Evolutionary conservation across 2,329 filamentous ascomycete genomes (phyloP), one percentile per base, ranked within the genome.

Genomic region (Paraphoma sp.): DNA sequence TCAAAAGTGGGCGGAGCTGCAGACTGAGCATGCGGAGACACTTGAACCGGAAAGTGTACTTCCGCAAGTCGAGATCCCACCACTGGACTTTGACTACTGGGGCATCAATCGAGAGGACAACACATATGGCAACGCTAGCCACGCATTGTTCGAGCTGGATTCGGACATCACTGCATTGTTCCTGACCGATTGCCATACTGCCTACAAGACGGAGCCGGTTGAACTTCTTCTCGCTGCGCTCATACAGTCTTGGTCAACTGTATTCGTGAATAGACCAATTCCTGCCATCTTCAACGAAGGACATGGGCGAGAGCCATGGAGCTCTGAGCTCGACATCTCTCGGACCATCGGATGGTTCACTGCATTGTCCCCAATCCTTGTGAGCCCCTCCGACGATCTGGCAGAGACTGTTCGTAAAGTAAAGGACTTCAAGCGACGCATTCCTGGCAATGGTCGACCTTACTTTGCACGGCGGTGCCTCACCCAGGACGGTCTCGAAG

Each of bases 321-420:
- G 78, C 42, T 67, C 73, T 0, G 77, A 81, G 1, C 77, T 83
- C 14, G 83, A 87, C 65, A 79, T 87, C 1, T 80, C 81, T 4
- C 79, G 84, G 51, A 87, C 85, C 0, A 84, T 87, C 0, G 86
- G 85, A 4, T 87, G 84, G 84, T 86, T 87, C 59, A 86, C 84
- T 18, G 18, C 29, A 51, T 12, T 83, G 7, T 80, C 79, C 48
- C 81, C 81, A 0, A 75, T 82, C 4, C 75, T 74, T 28, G 70
- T 80, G 0, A 59, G 66, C 1, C 58, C 63, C 8, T 61, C 60
- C 0, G 53, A 57, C 8, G 54, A 69, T 53, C 65, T 84, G 10
- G 74, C 85, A 29, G 76, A 82, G 6, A 79, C 83, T 0, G 75
- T 87, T n/a, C 81, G 81, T n/a, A 76, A 79, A 10, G 74, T 85